phyloP scores from a whole-genome alignment of 1,284 basidiomycete genomes.

The Bondarzewia mesenterica region DNA sequence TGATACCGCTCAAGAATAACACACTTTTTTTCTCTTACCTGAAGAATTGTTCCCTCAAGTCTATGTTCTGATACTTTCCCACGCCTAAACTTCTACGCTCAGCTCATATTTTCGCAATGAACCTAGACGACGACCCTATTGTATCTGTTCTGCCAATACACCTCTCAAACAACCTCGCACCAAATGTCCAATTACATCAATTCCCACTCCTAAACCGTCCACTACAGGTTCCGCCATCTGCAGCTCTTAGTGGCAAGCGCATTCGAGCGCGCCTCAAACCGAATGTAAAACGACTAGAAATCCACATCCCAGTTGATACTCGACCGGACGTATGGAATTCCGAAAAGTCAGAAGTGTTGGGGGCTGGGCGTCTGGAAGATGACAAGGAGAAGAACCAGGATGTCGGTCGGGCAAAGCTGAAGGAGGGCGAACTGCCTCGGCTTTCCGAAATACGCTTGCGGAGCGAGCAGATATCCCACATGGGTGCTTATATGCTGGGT shows the following conservation, averaged over 20 bases:
- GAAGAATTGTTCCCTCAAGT: no score
- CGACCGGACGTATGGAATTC: slow-evolving; percentile 72
- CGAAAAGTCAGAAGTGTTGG: slow-evolving; percentile 57
- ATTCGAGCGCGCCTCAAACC: slow-evolving; percentile 67
- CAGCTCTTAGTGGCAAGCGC: slow-evolving; percentile 60
- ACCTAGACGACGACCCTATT: slow-evolving; percentile 48
- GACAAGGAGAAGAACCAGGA: slow-evolving; percentile 70
- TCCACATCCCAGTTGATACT: slow-evolving; percentile 70
- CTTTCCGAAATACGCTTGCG: slow-evolving; percentile 61
- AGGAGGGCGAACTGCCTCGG: slow-evolving; percentile 46
- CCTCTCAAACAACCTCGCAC: slow-evolving; percentile 49
- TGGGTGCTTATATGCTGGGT: slow-evolving; percentile 63
- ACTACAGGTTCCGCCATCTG: slow-evolving; percentile 67
- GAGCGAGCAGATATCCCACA: slow-evolving; percentile 61
- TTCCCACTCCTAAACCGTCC: slow-evolving; percentile 68
- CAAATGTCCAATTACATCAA: slow-evolving; percentile 68
- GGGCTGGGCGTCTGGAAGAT: slow-evolving; percentile 54
- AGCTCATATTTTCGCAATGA: slow-evolving; percentile 22
- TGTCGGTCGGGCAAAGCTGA: slow-evolving; percentile 33
- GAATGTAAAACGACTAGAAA: slow-evolving; percentile 50
- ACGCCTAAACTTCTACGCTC: neutral
- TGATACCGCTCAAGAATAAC: no score
- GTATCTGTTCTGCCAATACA: slow-evolving; percentile 63
- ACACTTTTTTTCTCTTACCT: no score
- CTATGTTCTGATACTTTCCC: no score